phyloP scores from a whole-genome alignment of 179 eudicot species.

The Camellia oleifera region DNA sequence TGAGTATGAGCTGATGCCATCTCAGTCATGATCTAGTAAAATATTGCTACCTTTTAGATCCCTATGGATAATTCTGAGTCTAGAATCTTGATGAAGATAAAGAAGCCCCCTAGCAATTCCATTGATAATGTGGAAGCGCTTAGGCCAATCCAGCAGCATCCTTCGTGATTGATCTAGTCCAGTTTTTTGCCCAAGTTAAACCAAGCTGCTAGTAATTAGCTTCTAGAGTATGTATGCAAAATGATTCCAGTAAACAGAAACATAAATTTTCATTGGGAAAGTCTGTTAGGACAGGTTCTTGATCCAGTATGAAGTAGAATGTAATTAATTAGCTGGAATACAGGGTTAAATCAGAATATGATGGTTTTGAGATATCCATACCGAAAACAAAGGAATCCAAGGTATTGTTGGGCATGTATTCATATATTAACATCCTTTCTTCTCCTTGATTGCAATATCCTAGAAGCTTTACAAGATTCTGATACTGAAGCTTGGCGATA shows the following conservation, averaged over 20 bases:
- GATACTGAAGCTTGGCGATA: slow-evolving; percentile 12
- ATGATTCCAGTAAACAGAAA: no score
- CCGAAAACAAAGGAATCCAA: slow-evolving; percentile 13
- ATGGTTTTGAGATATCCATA: neutral
- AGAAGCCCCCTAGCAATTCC: slow-evolving; percentile 18
- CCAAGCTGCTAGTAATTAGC: neutral
- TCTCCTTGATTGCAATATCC: slow-evolving; percentile 11
- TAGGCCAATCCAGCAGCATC: slow-evolving; percentile 11
- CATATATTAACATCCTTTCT: slow-evolving; percentile 14
- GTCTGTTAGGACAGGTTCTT: no score
- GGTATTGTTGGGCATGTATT: slow-evolving; percentile 12
- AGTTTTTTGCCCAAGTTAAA: neutral
- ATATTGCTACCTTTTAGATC: slow-evolving; percentile 15
- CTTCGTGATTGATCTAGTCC: slow-evolving; percentile 1
- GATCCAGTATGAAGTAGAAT: neutral
- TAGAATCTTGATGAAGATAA: slow-evolving; percentile 19
- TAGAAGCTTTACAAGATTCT: slow-evolving; percentile 11
- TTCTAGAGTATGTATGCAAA: no score
- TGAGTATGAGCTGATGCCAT: no score
- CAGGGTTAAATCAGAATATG: neutral
- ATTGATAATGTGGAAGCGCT: slow-evolving; percentile 14
- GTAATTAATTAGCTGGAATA: neutral
- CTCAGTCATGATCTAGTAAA: slow-evolving; percentile 11
- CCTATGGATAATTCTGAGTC: slow-evolving; percentile 8
- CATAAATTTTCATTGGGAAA: no score